Evolutionary conservation across 768 basidiomycete genomes (phyloP).

Genomic region (Russula sp.): DNA sequence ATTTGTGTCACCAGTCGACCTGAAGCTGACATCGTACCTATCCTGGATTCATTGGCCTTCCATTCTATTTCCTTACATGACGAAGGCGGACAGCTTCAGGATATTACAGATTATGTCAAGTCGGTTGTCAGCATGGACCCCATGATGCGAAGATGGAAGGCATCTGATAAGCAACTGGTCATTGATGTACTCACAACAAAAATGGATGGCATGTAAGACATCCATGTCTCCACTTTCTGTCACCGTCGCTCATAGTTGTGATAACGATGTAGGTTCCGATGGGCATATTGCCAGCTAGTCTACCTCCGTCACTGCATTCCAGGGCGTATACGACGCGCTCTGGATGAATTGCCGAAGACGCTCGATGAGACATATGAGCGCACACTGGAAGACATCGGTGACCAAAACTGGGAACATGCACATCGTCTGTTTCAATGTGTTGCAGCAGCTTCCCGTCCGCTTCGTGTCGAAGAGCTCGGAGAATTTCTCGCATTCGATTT

Average conservation of each 20-base stretch:
- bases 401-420: neutral
- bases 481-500: constrained; percentile 2
- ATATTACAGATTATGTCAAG: too few relatives aligned
- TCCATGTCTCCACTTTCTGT: too few relatives aligned
- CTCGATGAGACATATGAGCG: constrained; percentile 2
- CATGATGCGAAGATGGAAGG: neutral
- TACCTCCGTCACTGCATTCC: neutral
- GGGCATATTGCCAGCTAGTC: neutral
- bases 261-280: constrained; percentile 1
- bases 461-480: neutral
- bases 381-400: neutral
- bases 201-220: neutral
- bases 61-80: too few relatives aligned
- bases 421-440: constrained; percentile 7
- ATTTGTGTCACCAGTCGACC: too few relatives aligned
- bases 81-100: too few relatives aligned
- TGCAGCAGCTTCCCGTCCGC: neutral
- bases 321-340: neutral
- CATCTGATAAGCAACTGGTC: neutral
- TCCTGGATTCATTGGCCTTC: too few relatives aligned
- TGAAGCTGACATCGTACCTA: too few relatives aligned
- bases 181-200: neutral
- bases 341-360: neutral
- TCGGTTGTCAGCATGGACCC: too few relatives aligned
- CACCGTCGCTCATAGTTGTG: neutral